phyloP scores from a whole-genome alignment of 75 land plant genomes.

The Pinus albicaulis region DNA sequence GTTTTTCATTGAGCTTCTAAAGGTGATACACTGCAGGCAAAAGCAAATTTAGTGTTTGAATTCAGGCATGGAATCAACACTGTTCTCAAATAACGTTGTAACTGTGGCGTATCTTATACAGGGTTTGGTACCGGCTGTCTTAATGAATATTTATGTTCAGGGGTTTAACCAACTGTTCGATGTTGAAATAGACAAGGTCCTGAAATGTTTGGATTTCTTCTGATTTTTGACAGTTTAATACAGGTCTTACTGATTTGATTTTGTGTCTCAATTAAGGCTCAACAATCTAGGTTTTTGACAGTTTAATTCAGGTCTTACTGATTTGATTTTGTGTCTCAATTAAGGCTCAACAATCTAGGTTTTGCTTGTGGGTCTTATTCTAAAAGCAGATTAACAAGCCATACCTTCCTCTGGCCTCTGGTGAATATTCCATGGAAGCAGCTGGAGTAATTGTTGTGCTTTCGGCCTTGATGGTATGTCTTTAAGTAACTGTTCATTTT shows the following conservation, averaged over 20 bases:
- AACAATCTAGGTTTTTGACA: not conserved
- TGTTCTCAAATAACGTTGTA: not conserved
- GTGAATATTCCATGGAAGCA: no score
- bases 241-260: no score
- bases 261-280: no score
- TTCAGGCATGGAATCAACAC: not conserved
- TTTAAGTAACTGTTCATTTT: not conserved
- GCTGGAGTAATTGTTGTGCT: no score
- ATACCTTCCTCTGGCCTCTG: no score
- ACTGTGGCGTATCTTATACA: not conserved
- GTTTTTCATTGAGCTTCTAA: no score
- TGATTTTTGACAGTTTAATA: not conserved
- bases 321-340: no score
- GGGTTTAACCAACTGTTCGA: no score
- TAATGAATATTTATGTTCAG: no score
- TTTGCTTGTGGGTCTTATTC: slow-evolving; percentile 2
- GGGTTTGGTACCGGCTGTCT: no score
- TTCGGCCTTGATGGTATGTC: not conserved
- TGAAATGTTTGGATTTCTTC: not conserved
- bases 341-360: not conserved
- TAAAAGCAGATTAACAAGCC: not conserved
- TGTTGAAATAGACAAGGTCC: no score
- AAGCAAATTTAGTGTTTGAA: not conserved
- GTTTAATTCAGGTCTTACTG: not conserved
- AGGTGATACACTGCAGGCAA: not conserved